phyloP scores from a whole-genome alignment of 2,329 filamentous ascomycete genomes.

The Cladosporium sp. region DNA sequence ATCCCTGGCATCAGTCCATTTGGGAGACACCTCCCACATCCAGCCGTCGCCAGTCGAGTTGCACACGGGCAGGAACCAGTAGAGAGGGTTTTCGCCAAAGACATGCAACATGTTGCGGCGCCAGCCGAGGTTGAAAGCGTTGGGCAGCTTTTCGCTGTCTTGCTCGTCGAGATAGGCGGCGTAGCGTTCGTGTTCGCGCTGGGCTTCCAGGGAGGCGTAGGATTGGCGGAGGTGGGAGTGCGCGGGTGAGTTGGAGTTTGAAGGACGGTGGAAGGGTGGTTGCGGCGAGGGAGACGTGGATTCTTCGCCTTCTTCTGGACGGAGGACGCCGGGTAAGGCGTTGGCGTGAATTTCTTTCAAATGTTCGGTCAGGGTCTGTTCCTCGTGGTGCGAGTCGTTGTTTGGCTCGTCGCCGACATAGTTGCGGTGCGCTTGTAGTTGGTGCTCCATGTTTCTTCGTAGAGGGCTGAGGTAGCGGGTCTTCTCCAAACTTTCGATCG shows the following conservation, averaged over 20 bases:
- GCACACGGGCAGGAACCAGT: conserved; percentile 77
- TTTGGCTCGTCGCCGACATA: conserved; percentile 42
- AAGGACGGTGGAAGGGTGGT: conserved; percentile 23
- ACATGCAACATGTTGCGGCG: conserved; percentile 74
- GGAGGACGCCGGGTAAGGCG: conserved; percentile 71
- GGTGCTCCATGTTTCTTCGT: conserved; percentile 55
- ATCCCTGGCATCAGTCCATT: conserved; percentile 71
- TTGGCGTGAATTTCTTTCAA: conserved; percentile 79
- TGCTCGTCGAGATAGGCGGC: conserved; percentile 82
- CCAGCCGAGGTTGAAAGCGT: conserved; percentile 89
- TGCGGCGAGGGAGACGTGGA: conserved; percentile 33
- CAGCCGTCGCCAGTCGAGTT: conserved; percentile 91
- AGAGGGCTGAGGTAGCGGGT: conserved; percentile 86
- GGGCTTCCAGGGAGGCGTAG: conserved; percentile 57
- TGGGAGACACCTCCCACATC: conserved; percentile 81
- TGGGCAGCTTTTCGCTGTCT: conserved; percentile 81
- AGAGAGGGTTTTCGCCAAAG: conserved; percentile 66
- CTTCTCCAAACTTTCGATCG: conserved; percentile 94
- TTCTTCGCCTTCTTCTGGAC: conserved; percentile 80
- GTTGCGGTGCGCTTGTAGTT: conserved; percentile 15
- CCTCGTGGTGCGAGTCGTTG: conserved; percentile 10
- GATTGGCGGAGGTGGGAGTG: conserved; percentile 40
- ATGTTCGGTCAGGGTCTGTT: conserved; percentile 58
- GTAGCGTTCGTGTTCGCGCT: conserved; percentile 65
- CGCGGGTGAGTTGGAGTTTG: conserved; percentile 37